These are phyloP conservation scores for Sordariomycetes sp. DNA, from an alignment of 2,329 filamentous ascomycete genomes.

Conservation along the genomic window DNA sequence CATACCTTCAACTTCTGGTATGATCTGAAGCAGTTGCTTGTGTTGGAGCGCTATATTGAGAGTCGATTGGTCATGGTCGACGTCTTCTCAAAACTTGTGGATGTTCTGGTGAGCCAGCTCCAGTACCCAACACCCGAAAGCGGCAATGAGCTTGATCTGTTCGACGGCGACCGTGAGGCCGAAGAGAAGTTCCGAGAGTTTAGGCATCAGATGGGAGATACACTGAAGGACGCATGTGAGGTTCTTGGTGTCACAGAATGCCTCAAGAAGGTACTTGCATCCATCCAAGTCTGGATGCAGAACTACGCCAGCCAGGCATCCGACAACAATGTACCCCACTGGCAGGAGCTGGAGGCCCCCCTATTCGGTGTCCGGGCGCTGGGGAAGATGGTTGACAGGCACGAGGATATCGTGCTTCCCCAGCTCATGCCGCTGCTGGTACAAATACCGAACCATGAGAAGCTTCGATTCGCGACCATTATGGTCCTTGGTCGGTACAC, in stretches of 20 bases:
- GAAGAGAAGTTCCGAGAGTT: constrained; percentile 98
- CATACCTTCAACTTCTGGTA: constrained; percentile 98
- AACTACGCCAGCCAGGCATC: constrained; percentile 70
- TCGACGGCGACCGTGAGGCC: constrained; percentile 89
- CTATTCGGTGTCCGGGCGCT: constrained; percentile 93
- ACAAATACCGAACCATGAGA: constrained; percentile 91
- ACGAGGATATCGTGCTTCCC: constrained; percentile 79
- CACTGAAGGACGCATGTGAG: constrained; percentile 92
- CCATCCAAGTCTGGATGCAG: constrained; percentile 83
- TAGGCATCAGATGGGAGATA: constrained; percentile 94
- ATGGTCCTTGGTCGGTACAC: constrained; percentile 97
- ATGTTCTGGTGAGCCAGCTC: constrained; percentile 84
- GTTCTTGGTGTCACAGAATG: constrained; percentile 92
- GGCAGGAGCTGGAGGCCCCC: constrained; percentile 93
- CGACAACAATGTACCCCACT: constrained; percentile 72
- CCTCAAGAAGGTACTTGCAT: constrained; percentile 74
- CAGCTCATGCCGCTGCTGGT: constrained; percentile 90
- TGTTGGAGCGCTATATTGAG: constrained; percentile 79
- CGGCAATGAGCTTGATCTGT: constrained; percentile 71
- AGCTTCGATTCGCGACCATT: constrained; percentile 95
- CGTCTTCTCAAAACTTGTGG: constrained; percentile 81
- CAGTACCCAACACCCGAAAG: constrained; percentile 74
- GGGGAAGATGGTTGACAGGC: constrained; percentile 88
- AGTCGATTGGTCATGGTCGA: constrained; percentile 70
- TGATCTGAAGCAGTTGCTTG: constrained; percentile 92